Percentiles rank a stretch among this genome's conserved stretches.
Conservation (phyloP, 2,329 filamentous ascomycete species). For the Pyricularia grisea region DNA sequence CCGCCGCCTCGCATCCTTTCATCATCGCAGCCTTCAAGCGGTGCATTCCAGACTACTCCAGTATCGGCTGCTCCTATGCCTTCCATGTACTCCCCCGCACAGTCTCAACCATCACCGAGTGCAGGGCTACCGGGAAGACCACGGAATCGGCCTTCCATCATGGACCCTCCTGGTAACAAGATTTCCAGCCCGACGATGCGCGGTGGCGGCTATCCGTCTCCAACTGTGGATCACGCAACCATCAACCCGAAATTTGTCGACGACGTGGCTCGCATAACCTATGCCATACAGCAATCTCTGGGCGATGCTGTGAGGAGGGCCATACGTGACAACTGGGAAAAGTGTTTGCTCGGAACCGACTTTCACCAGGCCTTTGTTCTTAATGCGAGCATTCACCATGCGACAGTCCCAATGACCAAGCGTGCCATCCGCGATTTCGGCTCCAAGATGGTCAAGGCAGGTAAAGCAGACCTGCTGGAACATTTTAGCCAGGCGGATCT, state of each 20-base stretch:
- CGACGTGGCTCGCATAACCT: slow-evolving; percentile 27
- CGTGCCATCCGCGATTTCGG: slow-evolving; percentile 36
- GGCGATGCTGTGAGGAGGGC: slow-evolving; percentile 36
- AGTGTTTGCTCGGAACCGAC: slow-evolving; percentile 37
- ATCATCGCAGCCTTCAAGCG: background rate
- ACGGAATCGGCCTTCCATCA: slow-evolving; percentile 14
- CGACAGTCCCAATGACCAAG: slow-evolving; percentile 24
- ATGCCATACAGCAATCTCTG: slow-evolving; percentile 28
- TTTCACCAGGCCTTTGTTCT: slow-evolving; percentile 43
- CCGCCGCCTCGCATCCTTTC: background rate
- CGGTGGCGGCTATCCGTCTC: slow-evolving; percentile 23
- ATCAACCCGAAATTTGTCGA: slow-evolving; percentile 25
- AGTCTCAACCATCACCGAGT: background rate
- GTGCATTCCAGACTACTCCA: background rate
- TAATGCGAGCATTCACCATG: slow-evolving; percentile 38
- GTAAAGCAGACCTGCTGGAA: slow-evolving; percentile 29
- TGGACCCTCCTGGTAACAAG: slow-evolving; percentile 18
- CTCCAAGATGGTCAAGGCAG: slow-evolving; percentile 26
- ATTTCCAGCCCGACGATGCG: slow-evolving; percentile 6
- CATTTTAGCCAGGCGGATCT: slow-evolving; percentile 31
- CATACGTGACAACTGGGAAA: slow-evolving; percentile 41
- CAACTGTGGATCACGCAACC: slow-evolving; percentile 17
- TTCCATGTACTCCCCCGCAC: background rate
- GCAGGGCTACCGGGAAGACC: slow-evolving; percentile 4
- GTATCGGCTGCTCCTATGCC: background rate